Evolutionary conservation across 2,329 filamentous ascomycete species (phyloP), one percentile per base, ranked within the genome.

Genomic region (Ophiostoma novo-ulmi): DNA sequence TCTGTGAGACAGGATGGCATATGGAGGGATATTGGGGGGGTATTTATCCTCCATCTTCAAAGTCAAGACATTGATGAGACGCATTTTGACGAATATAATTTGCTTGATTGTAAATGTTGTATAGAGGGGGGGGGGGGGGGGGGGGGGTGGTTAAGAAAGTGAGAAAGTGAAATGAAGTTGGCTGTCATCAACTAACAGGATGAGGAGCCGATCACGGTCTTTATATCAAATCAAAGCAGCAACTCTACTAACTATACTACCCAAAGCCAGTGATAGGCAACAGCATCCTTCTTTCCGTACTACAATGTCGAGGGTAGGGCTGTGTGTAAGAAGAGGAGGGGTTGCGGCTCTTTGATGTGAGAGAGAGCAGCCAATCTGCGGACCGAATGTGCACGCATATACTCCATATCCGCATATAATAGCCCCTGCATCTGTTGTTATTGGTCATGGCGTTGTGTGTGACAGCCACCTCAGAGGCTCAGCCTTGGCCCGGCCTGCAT

Each of bases 1-100:
- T 13, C 72, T 72, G 63, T 75, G 74, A 11, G 74, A 76, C 1
- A 72, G 73, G 68, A 75, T 76, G 70, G 67, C 71, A 48, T 76
- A 76, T 1, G 65, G 64, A 1, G 71, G 70, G 14, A 55, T 52
- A 2, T 68, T 58, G 17, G 38, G 44, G 31, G 71, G 70, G 69
- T 73, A 76, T 35, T 73, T 70, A 26, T 17, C 5, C 14, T 70
- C 65, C 10, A 76, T 26, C 17, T 68, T 65, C 6, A 65, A n/a
- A 4, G 35, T 65, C 6, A n/a, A 13, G 36, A 22, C 36, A 14
- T 65, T 22, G 20, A 65, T 22, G 5, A 65, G 63, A 10, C 36
- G 61, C 67, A 72, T 63, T 35, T 58, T 67, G 63, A 6, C 14
- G 11, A 26, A 11, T 26, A 3, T 5, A n/a, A 2, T 58, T 6